Percentiles rank a stretch among this genome's conserved stretches.
Evolutionary conservation across 495 filamentous ascomycete species (phyloP).

Genomic region (Talaromyces liani): DNA sequence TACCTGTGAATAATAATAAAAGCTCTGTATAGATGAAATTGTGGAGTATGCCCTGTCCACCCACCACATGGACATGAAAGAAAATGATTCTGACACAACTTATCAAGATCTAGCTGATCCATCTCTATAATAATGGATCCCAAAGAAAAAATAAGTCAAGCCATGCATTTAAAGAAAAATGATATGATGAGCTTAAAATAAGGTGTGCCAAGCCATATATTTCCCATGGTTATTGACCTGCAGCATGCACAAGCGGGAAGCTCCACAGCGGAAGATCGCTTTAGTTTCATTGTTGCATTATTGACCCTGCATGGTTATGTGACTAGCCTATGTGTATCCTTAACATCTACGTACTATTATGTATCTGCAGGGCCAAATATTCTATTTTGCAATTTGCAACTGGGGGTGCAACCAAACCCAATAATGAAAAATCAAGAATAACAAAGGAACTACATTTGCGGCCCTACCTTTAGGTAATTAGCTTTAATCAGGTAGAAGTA

Average conservation of each 20-base stretch:
- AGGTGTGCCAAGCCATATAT: constrained; percentile 2
- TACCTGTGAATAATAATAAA: neutral
- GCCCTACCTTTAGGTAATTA: neutral
- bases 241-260: neutral
- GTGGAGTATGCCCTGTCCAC: neutral
- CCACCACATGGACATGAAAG: neutral
- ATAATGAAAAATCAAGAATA: neutral
- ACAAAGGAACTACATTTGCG: neutral
- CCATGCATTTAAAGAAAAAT: neutral
- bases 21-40: neutral
- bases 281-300: neutral
- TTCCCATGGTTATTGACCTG: neutral
- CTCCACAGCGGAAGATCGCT: neutral
- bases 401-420: neutral
- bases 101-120: neutral
- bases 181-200: constrained; percentile 2
- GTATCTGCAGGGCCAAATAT: no score
- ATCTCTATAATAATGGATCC: neutral
- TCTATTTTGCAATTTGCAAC: no score
- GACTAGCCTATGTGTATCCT: neutral
- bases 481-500: neutral
- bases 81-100: neutral
- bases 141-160: neutral
- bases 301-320: neutral
- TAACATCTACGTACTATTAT: no score